Evolutionary conservation across 208 protist species (phyloP).

Genomic region (Crithidia thermophila): DNA sequence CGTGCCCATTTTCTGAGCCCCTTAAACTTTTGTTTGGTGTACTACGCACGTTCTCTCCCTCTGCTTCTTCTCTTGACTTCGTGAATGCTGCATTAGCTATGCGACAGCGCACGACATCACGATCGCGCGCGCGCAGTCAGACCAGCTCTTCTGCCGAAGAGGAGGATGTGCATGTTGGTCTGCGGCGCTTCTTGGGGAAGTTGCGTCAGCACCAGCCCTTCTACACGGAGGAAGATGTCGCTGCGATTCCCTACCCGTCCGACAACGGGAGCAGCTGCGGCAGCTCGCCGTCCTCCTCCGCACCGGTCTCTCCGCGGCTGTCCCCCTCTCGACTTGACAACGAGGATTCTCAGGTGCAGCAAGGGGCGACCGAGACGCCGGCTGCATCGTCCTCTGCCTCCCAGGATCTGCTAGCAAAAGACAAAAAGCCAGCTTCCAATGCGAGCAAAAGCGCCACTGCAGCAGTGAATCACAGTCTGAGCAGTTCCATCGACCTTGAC

Average conservation of each 20-base stretch:
- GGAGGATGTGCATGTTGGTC: constrained; percentile 44
- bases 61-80: constrained; percentile 26
- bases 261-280: constrained; percentile 34
- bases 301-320: constrained; percentile 12
- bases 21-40: background rate
- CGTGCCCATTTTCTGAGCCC: no score
- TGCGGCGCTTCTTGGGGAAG: constrained; percentile 69
- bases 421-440: background rate
- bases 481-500: constrained; percentile 54
- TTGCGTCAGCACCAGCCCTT: constrained; percentile 65
- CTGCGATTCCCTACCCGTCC: constrained; percentile 56
- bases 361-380: background rate
- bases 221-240: constrained; percentile 83
- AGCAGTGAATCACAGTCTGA: background rate
- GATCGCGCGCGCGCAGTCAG: constrained; percentile 37
- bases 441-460: background rate
- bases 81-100: constrained; percentile 23
- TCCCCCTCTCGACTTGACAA: constrained; percentile 28
- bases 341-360: constrained; percentile 8
- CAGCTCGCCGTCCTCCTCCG: constrained; percentile 33
- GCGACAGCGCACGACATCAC: constrained; percentile 31
- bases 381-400: background rate
- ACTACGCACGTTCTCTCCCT: background rate
- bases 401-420: background rate
- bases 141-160: constrained; percentile 31